Evolutionary conservation across 225 moss, liverwort and hornwort species (phyloP), one percentile per base, ranked within the genome.

Genomic region (Ulota crispa): DNA sequence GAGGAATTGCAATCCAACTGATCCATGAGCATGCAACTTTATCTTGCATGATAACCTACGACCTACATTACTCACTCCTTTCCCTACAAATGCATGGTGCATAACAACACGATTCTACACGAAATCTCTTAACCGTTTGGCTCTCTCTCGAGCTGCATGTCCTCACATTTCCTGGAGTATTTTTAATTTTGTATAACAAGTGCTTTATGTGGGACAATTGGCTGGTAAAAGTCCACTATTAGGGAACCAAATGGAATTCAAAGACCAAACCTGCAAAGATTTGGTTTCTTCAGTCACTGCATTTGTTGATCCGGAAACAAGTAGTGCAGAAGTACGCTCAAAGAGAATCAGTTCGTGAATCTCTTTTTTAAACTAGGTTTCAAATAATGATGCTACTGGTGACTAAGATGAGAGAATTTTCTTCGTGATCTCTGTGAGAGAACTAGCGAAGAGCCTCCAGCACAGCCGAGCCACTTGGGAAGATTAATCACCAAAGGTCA

Each of bases 401-500:
- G 68, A 68, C 68, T 28, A 5, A 28, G 28, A 56, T 56, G 5
- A 52, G 55, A 53, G 78, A 55, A 34, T 55, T 78, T 21, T 78
- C 78, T 21, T 68, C 19, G 14, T 55, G 54, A 68, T 78, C 68
- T 78, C 78, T 57, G 56, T 78, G 55, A 27, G 19, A 39, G 39
- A 54, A 13, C 68, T 39, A 2, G 78, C 37, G 24, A 24, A 13
- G 64, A 36, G 20, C 9, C 54, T 55, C 13, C 39, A 78, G 26
- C 66, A 78, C 78, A 55, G 78, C 78, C 78, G 78, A 78, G 78
- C 23, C 78, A 68, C 78, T 67, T 67, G 78, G 36, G 36, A 54
- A 0, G 64, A 50, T 9, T 16, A 11, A 64, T n/a, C 3, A 64
- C 18, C 10, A 10, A 52, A 32, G 3, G 37, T 18, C 53, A 66